Evolutionary conservation across 164 flowering plant species (phyloP), one percentile per base, ranked within the genome.

Genomic region (Cinnamomum chago): DNA sequence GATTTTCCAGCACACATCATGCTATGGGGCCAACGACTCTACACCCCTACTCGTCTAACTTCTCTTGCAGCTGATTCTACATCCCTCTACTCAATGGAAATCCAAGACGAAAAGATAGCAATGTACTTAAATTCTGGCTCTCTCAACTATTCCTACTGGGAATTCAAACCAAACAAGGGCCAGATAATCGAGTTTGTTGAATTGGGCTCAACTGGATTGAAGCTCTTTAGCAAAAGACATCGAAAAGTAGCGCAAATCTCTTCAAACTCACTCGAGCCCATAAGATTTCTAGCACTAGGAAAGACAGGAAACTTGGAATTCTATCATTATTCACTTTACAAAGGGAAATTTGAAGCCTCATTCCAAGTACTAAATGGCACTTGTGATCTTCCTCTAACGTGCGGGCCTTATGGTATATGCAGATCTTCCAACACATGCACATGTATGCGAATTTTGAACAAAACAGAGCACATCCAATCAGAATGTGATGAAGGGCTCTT

Each of bases 341-440:
- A 71, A 23, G 79, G 79, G 30, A 84, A 78, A 33, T 95, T 95
- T 70, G 88, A 86, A 75, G 83, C 87, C 27, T 81, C 93, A 2
- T 89, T 86, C 71, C 85, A 80, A 83, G 93, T 91, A 58, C 71
- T 91, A 2, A 88, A 86, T 76, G 70, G 35, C 3, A 90, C 86
- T 0, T 95, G 97, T 80, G 95, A 95, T 72, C 94, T 92, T 80
- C 98, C 98, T 5, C 47, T 86, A 28, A 84, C 92, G 1, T 95
- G 98, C 73, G 83, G 84, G n/a, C 86, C 89, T 17, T 92, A 87
- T 51, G 89, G 87, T 0, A 80, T 92, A 10, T 95, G 98, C 71
- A 92, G 91, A 1, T 80, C 81, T 58, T 82, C 89, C 24, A 82
- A 85, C 65, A 13, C 82, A 3, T 92, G 97, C 69, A 85, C 88